Evolutionary conservation across 768 basidiomycete species (phyloP).

Genomic region (Lanmaoa rubissima): DNA sequence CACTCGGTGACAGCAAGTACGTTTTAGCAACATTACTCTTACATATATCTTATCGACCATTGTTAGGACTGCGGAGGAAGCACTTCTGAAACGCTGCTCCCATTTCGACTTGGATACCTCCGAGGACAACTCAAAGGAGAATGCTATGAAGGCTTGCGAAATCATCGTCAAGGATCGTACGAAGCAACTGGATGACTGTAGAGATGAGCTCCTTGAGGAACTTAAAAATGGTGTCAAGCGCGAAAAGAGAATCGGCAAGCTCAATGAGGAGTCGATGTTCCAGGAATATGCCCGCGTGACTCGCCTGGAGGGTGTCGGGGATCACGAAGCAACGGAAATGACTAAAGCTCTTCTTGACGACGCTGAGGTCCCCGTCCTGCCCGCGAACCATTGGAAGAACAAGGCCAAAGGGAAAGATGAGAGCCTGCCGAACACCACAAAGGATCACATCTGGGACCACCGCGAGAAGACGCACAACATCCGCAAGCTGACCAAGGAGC

Average conservation of each 20-base stretch:
- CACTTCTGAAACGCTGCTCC: constrained; percentile 91
- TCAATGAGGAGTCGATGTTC: constrained; percentile 74
- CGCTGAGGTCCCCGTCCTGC: constrained; percentile 46
- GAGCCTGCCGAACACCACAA: constrained; percentile 50
- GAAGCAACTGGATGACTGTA: constrained; percentile 77
- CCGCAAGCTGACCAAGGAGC: constrained; percentile 80
- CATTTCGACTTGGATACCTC: constrained; percentile 86
- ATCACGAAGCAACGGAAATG: constrained; percentile 69
- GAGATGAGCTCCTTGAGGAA: constrained; percentile 63
- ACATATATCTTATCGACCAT: constrained; percentile 1
- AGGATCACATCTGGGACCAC: constrained; percentile 73
- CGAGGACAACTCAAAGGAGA: constrained; percentile 46
- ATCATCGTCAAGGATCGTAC: constrained; percentile 83
- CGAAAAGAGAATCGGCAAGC: constrained; percentile 64
- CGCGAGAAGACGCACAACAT: constrained; percentile 87
- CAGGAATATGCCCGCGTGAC: constrained; percentile 71
- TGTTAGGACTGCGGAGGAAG: constrained; percentile 81
- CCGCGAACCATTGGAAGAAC: constrained; percentile 36
- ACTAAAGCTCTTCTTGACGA: constrained; percentile 59
- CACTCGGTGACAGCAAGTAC: constrained; percentile 86
- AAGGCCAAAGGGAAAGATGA: constrained; percentile 54
- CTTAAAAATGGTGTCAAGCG: constrained; percentile 64
- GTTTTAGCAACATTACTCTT: constrained; percentile 1
- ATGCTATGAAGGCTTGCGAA: constrained; percentile 92
- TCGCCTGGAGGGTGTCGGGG: constrained; percentile 64